Percentiles rank a stretch among this genome's conserved stretches.
These are phyloP conservation scores for Leptodermis oblonga DNA, from an alignment of 257 asterid species.

Conservation along the genomic window DNA sequence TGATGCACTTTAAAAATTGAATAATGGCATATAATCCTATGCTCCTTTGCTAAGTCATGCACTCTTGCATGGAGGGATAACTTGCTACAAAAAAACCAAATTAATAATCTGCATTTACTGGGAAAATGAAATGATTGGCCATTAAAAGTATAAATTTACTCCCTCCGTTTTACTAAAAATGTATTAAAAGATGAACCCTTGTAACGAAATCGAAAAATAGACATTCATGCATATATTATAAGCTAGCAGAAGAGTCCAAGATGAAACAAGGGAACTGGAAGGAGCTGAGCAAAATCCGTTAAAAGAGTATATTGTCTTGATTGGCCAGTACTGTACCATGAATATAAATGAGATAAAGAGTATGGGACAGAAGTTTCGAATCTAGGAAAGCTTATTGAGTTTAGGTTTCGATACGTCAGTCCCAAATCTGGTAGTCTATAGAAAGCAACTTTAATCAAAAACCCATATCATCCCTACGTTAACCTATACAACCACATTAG, in stretches of 20 bases:
- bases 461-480: slow-evolving; percentile 19
- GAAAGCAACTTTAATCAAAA: slow-evolving; percentile 23
- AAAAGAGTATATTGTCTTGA: slow-evolving; percentile 16
- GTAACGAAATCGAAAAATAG: too few relatives aligned
- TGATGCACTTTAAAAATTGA: too few relatives aligned
- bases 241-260: slow-evolving; percentile 8
- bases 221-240: too few relatives aligned
- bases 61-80: too few relatives aligned
- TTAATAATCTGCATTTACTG: background rate
- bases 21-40: too few relatives aligned
- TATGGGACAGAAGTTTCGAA: slow-evolving; percentile 22
- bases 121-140: background rate
- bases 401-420: slow-evolving; percentile 17
- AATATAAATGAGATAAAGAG: slow-evolving; percentile 9
- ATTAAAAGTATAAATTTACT: too few relatives aligned
- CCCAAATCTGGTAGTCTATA: slow-evolving; percentile 19
- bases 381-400: slow-evolving; percentile 14
- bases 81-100: too few relatives aligned
- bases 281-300: slow-evolving; percentile 13
- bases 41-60: too few relatives aligned
- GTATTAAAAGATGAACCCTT: too few relatives aligned
- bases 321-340: background rate
- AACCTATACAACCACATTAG: slow-evolving; percentile 4
- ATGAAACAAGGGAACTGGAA: slow-evolving; percentile 5
- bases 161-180: too few relatives aligned